Percentiles rank a stretch among this genome's conserved stretches.
Conservation (phyloP, 768 basidiomycete genomes). For the Exidia glandulosa region DNA sequence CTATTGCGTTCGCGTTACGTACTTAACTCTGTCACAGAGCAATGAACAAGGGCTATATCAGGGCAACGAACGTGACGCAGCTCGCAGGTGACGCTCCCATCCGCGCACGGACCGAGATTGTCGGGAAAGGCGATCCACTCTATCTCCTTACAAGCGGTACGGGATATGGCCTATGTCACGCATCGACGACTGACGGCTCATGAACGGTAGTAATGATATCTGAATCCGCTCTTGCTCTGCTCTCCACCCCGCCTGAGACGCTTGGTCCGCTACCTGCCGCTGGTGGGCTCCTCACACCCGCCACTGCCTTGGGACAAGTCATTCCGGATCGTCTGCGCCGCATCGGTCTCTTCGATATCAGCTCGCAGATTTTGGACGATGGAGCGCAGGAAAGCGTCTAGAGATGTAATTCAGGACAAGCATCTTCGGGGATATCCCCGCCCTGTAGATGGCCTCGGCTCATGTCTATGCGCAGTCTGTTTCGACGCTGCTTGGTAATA, state of each 20-base stretch:
- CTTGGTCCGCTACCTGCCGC: background rate
- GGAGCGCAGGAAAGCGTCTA: too few species aligned
- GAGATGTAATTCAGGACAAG: too few species aligned
- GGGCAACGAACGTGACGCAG: background rate
- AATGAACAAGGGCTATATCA: background rate
- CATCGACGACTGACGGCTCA: background rate
- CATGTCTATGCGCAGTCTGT: too few species aligned
- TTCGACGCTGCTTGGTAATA: too few species aligned
- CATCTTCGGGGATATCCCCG: too few species aligned
- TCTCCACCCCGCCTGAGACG: background rate
- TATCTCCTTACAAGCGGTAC: background rate
- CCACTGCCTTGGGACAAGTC: background rate
- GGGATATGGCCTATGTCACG: background rate
- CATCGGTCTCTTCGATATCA: too few species aligned
- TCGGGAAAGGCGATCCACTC: background rate
- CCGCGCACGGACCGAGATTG: background rate
- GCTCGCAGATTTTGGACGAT: too few species aligned
- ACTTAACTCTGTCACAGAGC: background rate
- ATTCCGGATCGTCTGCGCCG: too few species aligned
- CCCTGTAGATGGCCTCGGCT: too few species aligned
- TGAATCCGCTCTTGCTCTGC: background rate
- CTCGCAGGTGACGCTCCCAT: background rate
- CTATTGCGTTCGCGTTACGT: background rate
- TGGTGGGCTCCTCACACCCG: background rate
- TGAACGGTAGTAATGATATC: background rate